Evolutionary conservation across 2,329 filamentous ascomycete species (phyloP).

Genomic region (Aspergillus flavus): DNA sequence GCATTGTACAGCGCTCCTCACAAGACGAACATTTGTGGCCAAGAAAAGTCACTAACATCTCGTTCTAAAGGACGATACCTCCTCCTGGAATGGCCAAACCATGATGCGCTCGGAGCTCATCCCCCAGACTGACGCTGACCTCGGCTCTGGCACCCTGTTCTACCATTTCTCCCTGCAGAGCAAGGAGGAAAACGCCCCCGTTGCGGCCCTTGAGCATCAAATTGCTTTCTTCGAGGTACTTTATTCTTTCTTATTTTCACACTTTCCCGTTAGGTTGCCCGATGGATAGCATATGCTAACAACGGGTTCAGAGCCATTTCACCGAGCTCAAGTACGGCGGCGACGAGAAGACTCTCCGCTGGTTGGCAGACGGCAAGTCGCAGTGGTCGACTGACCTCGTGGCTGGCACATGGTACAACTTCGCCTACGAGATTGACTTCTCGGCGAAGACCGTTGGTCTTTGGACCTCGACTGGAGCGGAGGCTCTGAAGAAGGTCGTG

Average conservation of each 20-base stretch:
- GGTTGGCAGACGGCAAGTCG: constrained; percentile 62
- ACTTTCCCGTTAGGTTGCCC: constrained; percentile 26
- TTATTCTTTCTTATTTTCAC: neutral
- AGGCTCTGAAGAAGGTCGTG: constrained; percentile 60
- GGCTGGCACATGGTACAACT: constrained; percentile 71
- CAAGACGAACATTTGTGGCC: neutral
- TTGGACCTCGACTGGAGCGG: constrained; percentile 68
- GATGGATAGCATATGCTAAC: neutral
- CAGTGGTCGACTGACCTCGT: constrained; percentile 66
- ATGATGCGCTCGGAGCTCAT: constrained; percentile 77
- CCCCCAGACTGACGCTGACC: constrained; percentile 66
- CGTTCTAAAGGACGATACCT: constrained; percentile 40
- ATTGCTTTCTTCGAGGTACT: constrained; percentile 55
- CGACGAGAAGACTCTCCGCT: constrained; percentile 60
- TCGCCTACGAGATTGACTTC: constrained; percentile 75
- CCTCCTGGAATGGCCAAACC: constrained; percentile 71
- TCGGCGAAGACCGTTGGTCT: constrained; percentile 62
- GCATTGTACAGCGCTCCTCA: constrained; percentile 48
- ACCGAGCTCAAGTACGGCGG: constrained; percentile 74
- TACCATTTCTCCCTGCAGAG: constrained; percentile 73
- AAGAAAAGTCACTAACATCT: constrained; percentile 12
- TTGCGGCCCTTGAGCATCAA: constrained; percentile 67
- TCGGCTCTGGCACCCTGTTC: constrained; percentile 67
- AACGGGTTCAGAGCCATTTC: constrained; percentile 62
- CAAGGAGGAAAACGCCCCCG: constrained; percentile 61